Conservation (phyloP, 441 rosid genomes). For the Pelargonium myrrhifolium region DNA sequence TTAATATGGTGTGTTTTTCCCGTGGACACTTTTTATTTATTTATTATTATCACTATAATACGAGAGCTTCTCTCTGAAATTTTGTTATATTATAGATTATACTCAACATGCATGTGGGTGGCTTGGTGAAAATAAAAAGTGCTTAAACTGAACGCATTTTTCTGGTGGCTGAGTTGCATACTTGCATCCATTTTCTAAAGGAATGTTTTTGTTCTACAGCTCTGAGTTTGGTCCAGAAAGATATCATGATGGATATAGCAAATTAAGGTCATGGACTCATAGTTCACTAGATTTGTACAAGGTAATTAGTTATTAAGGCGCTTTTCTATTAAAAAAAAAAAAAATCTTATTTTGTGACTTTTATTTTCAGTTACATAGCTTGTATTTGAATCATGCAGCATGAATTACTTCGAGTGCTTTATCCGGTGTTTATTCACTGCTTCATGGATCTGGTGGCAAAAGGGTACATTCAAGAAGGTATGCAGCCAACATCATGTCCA, state of each 20-base stretch:
- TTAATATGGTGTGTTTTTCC: too few species aligned
- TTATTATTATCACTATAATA: too few species aligned
- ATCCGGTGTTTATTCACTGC: conserved; percentile 89
- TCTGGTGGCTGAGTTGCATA: neutral
- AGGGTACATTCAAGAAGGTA: conserved; percentile 87
- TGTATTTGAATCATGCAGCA: conserved; percentile 48
- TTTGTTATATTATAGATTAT: too few species aligned
- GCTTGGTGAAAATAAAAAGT: neutral
- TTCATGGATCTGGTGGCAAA: conserved; percentile 91
- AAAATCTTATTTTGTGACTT: neutral
- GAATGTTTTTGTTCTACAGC: conserved; percentile 27
- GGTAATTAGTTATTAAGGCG: conserved; percentile 30
- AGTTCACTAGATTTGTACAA: conserved; percentile 83
- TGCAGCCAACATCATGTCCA: conserved; percentile 8
- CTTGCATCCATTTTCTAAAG: conserved; percentile 7
- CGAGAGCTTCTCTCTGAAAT: too few species aligned
- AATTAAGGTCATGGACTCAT: conserved; percentile 79
- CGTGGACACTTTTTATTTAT: too few species aligned
- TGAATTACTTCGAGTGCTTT: conserved; percentile 88
- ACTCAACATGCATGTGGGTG: too few species aligned
- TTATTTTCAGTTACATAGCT: neutral
- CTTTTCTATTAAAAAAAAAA: neutral
- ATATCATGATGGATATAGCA: conserved; percentile 70
- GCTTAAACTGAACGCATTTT: neutral
- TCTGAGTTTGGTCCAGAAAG: conserved; percentile 58